Evolutionary conservation across 768 basidiomycete genomes (phyloP).

Genomic region (Suillus spraguei): DNA sequence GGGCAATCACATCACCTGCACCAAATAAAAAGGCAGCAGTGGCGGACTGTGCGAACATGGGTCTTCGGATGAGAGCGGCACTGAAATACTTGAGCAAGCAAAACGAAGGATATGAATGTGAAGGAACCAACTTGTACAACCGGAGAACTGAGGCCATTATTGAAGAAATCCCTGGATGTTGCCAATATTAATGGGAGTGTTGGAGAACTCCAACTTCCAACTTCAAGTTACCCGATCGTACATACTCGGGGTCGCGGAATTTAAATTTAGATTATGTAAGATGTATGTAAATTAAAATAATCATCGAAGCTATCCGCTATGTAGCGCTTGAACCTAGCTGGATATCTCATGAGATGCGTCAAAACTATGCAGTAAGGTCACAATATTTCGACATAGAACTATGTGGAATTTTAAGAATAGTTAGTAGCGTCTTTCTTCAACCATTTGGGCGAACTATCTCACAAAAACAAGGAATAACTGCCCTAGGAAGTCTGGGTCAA

Average conservation of each 20-base stretch:
- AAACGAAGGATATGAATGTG: background rate
- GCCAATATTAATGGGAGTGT: too few species aligned
- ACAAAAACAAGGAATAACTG: too few species aligned
- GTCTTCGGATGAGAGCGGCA: conserved; percentile 59
- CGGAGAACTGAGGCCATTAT: conserved; percentile 48
- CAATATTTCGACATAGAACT: background rate
- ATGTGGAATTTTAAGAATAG: background rate
- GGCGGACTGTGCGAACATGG: conserved; percentile 61
- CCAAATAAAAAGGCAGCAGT: conserved; percentile 74
- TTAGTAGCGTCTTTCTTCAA: background rate
- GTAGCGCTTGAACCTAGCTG: too few species aligned
- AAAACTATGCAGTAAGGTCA: background rate
- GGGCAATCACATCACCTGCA: conserved; percentile 79
- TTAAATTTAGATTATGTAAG: background rate
- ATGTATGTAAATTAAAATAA: background rate
- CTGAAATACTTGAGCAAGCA: conserved; percentile 37
- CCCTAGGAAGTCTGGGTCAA: too few species aligned
- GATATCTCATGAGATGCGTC: background rate
- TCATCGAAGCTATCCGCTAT: too few species aligned
- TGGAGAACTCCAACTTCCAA: background rate
- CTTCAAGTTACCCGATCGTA: background rate
- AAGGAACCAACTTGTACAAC: conserved; percentile 41
- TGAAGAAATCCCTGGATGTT: background rate
- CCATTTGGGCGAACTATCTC: too few species aligned
- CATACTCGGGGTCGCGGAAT: conserved; percentile 4